Percentiles rank a stretch among this genome's conserved stretches.
phyloP scores from a whole-genome alignment of 805 yeast species.

The Myxozyma neotropica region DNA sequence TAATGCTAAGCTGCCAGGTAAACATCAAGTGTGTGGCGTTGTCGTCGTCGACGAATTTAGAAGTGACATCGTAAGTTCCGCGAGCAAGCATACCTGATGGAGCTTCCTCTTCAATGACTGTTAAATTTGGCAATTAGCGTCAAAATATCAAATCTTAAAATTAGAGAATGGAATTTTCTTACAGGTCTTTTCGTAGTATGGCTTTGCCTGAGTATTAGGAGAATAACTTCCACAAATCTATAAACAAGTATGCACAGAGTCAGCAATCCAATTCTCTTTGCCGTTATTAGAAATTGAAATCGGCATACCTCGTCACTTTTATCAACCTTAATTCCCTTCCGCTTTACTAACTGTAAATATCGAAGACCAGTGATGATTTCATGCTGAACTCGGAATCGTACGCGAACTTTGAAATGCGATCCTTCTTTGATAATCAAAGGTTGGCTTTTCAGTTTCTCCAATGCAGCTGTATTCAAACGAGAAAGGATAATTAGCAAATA shows the following conservation, averaged over 20 bases:
- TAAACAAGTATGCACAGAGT: neutral
- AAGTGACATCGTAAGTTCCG: constrained; percentile 77
- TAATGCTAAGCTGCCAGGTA: constrained; percentile 85
- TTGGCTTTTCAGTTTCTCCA: constrained; percentile 60
- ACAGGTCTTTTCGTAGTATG: constrained; percentile 63
- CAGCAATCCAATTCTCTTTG: neutral
- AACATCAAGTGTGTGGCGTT: constrained; percentile 68
- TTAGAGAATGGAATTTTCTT: constrained; percentile 33
- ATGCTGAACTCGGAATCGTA: constrained; percentile 83
- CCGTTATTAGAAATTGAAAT: neutral
- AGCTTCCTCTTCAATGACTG: constrained; percentile 72
- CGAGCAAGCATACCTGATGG: constrained; percentile 89
- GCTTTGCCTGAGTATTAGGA: constrained; percentile 80
- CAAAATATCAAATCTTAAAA: too few relatives aligned
- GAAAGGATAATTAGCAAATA: too few relatives aligned
- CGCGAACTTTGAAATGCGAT: constrained; percentile 67
- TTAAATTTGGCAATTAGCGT: neutral
- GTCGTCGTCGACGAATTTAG: constrained; percentile 88
- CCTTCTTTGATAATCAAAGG: constrained; percentile 79
- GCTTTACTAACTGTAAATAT: constrained; percentile 80
- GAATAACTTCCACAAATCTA: constrained; percentile 75
- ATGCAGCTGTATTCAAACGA: constrained; percentile 48
- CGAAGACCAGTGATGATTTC: constrained; percentile 89
- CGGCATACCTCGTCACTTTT: constrained; percentile 82
- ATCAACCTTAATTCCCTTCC: constrained; percentile 85